Evolutionary conservation across 768 basidiomycete species (phyloP).

Genomic region (Suillus subalutaceus): DNA sequence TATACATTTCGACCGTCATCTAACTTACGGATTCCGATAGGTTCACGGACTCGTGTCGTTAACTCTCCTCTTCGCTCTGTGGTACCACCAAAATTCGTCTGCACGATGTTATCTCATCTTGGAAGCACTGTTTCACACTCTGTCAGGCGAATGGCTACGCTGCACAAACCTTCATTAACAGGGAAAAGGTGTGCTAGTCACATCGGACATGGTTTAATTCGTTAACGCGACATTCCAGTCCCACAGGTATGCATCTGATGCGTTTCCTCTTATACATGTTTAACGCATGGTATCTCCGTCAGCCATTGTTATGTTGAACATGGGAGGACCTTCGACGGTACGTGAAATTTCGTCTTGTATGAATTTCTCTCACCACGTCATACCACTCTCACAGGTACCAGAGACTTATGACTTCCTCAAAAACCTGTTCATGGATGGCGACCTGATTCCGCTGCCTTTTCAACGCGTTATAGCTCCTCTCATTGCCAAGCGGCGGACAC

Average conservation of each 20-base stretch:
- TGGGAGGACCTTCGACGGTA: constrained; percentile 96
- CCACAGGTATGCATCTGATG: constrained; percentile 52
- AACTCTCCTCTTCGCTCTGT: too few relatives aligned
- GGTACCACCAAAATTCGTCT: background rate
- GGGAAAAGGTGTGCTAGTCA: constrained; percentile 46
- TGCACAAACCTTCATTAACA: constrained; percentile 40
- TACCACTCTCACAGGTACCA: constrained; percentile 56
- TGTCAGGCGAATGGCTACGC: constrained; percentile 46
- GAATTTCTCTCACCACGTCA: constrained; percentile 8
- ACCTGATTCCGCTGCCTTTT: constrained; percentile 94
- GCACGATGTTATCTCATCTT: constrained; percentile 34
- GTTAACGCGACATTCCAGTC: constrained; percentile 42
- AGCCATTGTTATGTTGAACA: constrained; percentile 97
- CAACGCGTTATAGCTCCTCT: constrained; percentile 84
- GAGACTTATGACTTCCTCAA: constrained; percentile 94
- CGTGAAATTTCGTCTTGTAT: constrained; percentile 27
- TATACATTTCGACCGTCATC: background rate
- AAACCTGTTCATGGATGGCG: constrained; percentile 88
- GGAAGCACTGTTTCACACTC: constrained; percentile 25
- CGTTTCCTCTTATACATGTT: constrained; percentile 14
- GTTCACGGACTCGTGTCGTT: background rate
- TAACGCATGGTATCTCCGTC: constrained; percentile 24
- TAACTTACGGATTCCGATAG: background rate
- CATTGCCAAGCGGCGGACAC: constrained; percentile 89
- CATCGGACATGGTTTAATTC: constrained; percentile 3